Evolutionary conservation across 1,139 yeast genomes (phyloP).

Genomic region (Zygoascus sp.): DNA sequence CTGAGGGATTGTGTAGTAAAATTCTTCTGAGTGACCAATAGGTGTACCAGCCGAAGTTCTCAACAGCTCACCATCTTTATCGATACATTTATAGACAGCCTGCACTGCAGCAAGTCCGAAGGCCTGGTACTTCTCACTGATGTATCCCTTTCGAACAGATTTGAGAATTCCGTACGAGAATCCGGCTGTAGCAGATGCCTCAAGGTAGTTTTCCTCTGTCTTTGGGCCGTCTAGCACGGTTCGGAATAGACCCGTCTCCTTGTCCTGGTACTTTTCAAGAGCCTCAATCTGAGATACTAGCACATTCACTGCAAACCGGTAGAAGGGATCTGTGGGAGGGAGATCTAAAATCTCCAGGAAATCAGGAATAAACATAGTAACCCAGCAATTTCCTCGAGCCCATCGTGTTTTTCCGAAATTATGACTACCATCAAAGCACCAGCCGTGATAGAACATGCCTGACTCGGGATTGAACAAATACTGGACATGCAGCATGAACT

Average conservation of each 20-base stretch:
- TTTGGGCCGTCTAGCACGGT: slow-evolving; percentile 35
- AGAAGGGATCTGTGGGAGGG: slow-evolving; percentile 30
- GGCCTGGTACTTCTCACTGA: slow-evolving; percentile 26
- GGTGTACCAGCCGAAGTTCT: slow-evolving; percentile 39
- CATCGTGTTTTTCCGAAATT: slow-evolving; percentile 37
- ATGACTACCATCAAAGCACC: slow-evolving; percentile 35
- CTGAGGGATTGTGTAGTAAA: slow-evolving; percentile 36
- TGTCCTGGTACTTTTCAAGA: slow-evolving; percentile 31
- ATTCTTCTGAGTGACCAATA: slow-evolving; percentile 35
- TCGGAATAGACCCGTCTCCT: slow-evolving; percentile 35
- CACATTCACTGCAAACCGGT: slow-evolving; percentile 32
- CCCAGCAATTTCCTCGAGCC: slow-evolving; percentile 41
- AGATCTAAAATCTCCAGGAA: slow-evolving; percentile 34
- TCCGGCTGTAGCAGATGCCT: slow-evolving; percentile 39
- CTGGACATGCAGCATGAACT: slow-evolving; percentile 36
- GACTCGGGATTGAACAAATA: slow-evolving; percentile 34
- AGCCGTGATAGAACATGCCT: slow-evolving; percentile 38
- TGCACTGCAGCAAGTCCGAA: slow-evolving; percentile 32
- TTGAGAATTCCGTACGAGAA: slow-evolving; percentile 39
- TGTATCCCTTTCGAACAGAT: slow-evolving; percentile 30
- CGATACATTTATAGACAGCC: slow-evolving; percentile 33
- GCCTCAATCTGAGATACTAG: slow-evolving; percentile 33
- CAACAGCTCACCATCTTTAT: slow-evolving; percentile 33
- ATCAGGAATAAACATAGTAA: slow-evolving; percentile 39
- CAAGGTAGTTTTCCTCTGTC: slow-evolving; percentile 29